phyloP scores from a whole-genome alignment of 441 rosid genomes.

The Pelargonium citronellum region DNA sequence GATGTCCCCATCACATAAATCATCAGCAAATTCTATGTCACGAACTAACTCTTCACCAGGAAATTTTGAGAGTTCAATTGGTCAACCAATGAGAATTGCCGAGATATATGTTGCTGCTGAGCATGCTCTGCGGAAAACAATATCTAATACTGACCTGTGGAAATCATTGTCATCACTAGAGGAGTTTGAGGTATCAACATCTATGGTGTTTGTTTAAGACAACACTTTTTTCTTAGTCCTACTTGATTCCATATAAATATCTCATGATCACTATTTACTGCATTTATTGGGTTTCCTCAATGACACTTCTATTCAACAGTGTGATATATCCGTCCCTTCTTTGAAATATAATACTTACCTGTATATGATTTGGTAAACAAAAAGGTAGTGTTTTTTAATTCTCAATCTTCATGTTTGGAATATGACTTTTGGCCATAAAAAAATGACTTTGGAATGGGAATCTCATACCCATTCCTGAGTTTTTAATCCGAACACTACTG shows the following conservation, averaged over 20 bases:
- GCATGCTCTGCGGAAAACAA: slow-evolving; percentile 65
- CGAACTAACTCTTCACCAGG: slow-evolving; percentile 87
- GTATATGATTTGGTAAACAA: not conserved
- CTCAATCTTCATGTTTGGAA: too few relatives aligned
- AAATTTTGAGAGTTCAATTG: slow-evolving; percentile 70
- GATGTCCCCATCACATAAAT: slow-evolving; percentile 44
- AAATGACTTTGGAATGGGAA: too few relatives aligned
- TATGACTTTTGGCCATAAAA: too few relatives aligned
- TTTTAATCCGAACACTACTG: too few relatives aligned
- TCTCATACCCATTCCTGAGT: too few relatives aligned
- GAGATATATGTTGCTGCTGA: slow-evolving; percentile 96
- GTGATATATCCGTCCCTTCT: not conserved
- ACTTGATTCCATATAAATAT: not conserved
- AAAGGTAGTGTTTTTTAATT: too few relatives aligned
- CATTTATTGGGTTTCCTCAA: not conserved
- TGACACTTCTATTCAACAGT: slow-evolving; percentile 4
- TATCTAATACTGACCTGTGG: slow-evolving; percentile 63
- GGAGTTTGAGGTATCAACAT: slow-evolving; percentile 73
- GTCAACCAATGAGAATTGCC: slow-evolving; percentile 95
- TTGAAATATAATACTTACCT: slow-evolving; percentile 6
- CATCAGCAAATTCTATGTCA: slow-evolving; percentile 42
- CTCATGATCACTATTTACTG: slow-evolving; percentile 10
- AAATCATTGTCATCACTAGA: slow-evolving; percentile 70
- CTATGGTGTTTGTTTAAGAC: slow-evolving; percentile 21
- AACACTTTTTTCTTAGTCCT: not conserved